phyloP scores from a whole-genome alignment of 495 filamentous ascomycete genomes.

The Aspergillus asperescens region DNA sequence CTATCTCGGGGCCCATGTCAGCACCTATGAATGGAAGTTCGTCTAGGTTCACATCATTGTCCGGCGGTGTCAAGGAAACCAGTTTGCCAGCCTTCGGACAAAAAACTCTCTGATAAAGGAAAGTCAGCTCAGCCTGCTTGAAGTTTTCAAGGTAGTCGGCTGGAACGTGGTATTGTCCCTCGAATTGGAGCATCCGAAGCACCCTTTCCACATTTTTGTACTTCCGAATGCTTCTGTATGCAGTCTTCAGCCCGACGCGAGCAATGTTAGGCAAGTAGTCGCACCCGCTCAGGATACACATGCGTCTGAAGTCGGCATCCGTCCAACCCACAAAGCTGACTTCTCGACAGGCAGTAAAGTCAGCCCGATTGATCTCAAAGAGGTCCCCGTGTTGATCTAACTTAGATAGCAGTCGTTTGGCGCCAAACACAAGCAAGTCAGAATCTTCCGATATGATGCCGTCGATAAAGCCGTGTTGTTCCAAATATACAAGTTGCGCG shows the following conservation, averaged over 20 bases:
- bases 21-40: constrained; percentile 75
- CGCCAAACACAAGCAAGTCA: constrained; percentile 92
- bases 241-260: constrained; percentile 87
- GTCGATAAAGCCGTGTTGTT: constrained; percentile 71
- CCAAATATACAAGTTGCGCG: constrained; percentile 90
- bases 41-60: constrained; percentile 52
- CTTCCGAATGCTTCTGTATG: constrained; percentile 82
- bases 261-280: constrained; percentile 85
- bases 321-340: constrained; percentile 88
- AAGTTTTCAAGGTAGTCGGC: constrained; percentile 72
- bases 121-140: constrained; percentile 81
- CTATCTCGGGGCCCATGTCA: constrained; percentile 61
- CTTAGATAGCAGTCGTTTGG: constrained; percentile 85
- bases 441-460: constrained; percentile 97
- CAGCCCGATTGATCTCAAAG: constrained; percentile 78
- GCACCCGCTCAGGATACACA: constrained; percentile 98
- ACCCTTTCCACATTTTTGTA: constrained; percentile 80
- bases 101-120: constrained; percentile 90
- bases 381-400: constrained; percentile 90
- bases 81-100: constrained; percentile 67
- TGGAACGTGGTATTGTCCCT: constrained; percentile 76
- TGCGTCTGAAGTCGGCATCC: constrained; percentile 81
- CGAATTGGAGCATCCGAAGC: constrained; percentile 77
- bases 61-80: constrained; percentile 64
- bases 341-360: constrained; percentile 84